Evolutionary conservation across 805 yeast genomes (phyloP).

Genomic region (Suhomyces sp.): DNA sequence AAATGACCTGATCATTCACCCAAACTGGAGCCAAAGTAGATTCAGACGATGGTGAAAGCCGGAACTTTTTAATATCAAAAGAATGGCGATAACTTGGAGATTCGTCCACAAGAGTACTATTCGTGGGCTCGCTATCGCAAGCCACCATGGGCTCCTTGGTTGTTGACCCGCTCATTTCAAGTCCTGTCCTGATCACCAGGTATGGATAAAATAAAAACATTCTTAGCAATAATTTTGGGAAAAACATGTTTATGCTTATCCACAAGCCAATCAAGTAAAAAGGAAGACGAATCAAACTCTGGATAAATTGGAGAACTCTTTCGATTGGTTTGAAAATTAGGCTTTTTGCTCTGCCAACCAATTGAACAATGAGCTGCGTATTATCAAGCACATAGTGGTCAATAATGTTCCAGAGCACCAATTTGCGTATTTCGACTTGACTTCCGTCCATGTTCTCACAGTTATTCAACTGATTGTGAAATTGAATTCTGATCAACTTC

Average conservation of each 20-base stretch:
- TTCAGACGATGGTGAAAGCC: not conserved
- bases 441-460: not conserved
- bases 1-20: not conserved
- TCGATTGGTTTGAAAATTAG: not conserved
- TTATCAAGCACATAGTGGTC: conserved; percentile 8
- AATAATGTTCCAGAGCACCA: conserved; percentile 15
- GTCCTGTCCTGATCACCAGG: not conserved
- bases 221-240: conserved; percentile 20
- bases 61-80: conserved; percentile 1
- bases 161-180: not conserved
- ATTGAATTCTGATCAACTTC: not conserved
- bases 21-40: not conserved
- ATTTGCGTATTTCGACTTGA: conserved; percentile 1
- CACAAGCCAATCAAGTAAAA: conserved; percentile 11
- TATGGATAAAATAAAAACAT: not conserved
- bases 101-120: not conserved
- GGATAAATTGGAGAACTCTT: not conserved
- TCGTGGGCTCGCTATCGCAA: not conserved
- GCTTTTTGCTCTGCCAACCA: not conserved
- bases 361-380: not conserved
- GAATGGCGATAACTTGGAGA: not conserved
- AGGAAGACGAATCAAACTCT: conserved; percentile 15
- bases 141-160: not conserved
- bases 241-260: conserved; percentile 14
- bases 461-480: not conserved